Evolutionary conservation across 2,329 filamentous ascomycete genomes (phyloP).

Genomic region (Fusarium sp.): DNA sequence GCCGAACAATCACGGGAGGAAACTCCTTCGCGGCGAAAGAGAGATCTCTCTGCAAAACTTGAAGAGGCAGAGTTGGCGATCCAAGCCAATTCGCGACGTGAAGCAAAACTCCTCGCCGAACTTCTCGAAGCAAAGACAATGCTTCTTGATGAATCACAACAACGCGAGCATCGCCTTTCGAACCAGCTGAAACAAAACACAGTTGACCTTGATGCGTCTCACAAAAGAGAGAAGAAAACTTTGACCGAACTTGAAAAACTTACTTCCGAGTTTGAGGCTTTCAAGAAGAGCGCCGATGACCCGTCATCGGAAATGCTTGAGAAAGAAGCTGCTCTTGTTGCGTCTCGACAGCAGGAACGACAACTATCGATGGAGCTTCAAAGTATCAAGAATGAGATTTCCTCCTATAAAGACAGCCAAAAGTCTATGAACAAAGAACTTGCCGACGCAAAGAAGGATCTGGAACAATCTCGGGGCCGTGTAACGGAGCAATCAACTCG

Average conservation of each 20-base stretch:
- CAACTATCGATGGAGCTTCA: slow-evolving; percentile 5
- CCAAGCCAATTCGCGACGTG: not conserved
- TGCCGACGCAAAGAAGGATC: not conserved
- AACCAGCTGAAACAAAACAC: not conserved
- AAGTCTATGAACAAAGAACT: not conserved
- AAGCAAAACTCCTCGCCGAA: slow-evolving; percentile 4
- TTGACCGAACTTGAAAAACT: not conserved
- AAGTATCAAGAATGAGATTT: not conserved
- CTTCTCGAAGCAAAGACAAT: slow-evolving; percentile 9
- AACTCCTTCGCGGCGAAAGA: slow-evolving; percentile 7
- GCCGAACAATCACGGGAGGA: not conserved
- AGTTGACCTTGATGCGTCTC: not conserved
- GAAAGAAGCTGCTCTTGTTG: slow-evolving; percentile 2
- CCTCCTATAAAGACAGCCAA: not conserved
- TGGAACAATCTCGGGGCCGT: not conserved
- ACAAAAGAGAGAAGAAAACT: not conserved
- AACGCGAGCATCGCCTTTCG: slow-evolving; percentile 3
- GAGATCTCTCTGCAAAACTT: slow-evolving; percentile 11
- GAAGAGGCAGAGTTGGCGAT: slow-evolving; percentile 8
- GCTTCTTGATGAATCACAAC: slow-evolving; percentile 9
- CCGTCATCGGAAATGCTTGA: not conserved
- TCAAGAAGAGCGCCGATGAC: not conserved
- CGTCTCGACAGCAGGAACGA: slow-evolving; percentile 3
- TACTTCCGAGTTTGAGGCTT: not conserved
- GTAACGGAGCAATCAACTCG: not conserved